Conservation (phyloP, 2,329 filamentous ascomycete genomes). For the Sporothrix euskadiensis region DNA sequence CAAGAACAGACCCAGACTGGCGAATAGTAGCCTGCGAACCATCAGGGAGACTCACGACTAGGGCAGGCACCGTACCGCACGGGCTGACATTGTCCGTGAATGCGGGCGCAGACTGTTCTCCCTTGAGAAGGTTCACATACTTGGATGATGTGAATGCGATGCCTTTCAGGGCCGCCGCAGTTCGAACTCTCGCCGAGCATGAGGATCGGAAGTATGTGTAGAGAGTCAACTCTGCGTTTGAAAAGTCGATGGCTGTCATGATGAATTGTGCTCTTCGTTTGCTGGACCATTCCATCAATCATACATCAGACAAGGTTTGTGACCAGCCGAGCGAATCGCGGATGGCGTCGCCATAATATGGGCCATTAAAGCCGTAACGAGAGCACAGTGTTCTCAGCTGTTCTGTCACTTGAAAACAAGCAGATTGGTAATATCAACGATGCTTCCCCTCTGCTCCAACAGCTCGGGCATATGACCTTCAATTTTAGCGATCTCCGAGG, state of each 20-base stretch:
- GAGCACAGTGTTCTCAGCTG: too few species aligned
- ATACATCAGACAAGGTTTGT: not conserved
- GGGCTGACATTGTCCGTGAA: not conserved
- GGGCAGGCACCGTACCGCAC: not conserved
- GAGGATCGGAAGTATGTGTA: conserved; percentile 10
- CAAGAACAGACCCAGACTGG: not conserved
- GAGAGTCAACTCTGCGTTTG: not conserved
- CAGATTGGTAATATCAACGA: too few species aligned
- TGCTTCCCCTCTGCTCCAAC: too few species aligned
- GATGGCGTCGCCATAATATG: too few species aligned
- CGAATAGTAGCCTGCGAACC: not conserved
- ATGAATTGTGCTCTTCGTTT: not conserved
- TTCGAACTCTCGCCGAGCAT: not conserved
- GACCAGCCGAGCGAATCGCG: too few species aligned
- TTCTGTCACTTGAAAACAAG: too few species aligned
- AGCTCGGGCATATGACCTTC: too few species aligned
- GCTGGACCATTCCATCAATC: not conserved
- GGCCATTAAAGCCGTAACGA: too few species aligned
- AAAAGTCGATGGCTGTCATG: not conserved
- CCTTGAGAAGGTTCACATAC: not conserved
- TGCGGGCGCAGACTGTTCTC: not conserved
- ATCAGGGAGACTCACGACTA: not conserved
- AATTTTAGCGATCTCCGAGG: too few species aligned
- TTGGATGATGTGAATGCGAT: not conserved
- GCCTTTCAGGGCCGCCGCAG: not conserved